Base-by-base conservation (phyloP, 129 eudicot species). In the Cynara cardunculus region DNA sequence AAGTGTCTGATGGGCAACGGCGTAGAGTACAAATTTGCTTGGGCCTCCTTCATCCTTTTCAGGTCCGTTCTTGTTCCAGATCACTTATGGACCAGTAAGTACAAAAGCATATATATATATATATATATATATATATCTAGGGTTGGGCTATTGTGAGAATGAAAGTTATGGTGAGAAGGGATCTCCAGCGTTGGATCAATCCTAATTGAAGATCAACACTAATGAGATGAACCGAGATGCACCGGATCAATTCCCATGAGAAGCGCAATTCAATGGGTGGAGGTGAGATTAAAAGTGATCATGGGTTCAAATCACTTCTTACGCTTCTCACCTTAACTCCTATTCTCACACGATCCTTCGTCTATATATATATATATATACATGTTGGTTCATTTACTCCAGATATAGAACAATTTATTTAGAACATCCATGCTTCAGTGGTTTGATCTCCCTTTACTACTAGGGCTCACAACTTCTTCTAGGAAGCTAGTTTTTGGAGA, bases 1-100 rank as follows among this genome's bases (percentile, higher is more conserved):
- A 95, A 89, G 99, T 95, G 44, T 95, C 97, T 73, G 99, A 95
- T 88, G 99, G 99, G 35, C 99, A 95, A 88, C 78, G 99, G 13
- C 92, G 99, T 44, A 83, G 99, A 87, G 99, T 95, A 35, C 99
- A 95, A 87, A 95, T 95, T 73, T 95, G 99, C 84, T 71, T 95
- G 92, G 99, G 99, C 73, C 99, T 95, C 49, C 99, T 95, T 46
- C 96, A 95, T 84, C 99, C 99, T 71, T 95, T 89, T 71, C 90
- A 95, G 97, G 99, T 92, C 72, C 13, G 69, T 62, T 76, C 78
- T 22, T 30, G 18, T 32, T 75, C 21, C 39, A 28, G 18, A 22
- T 49, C 35, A 71, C 73, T 49, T 62, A 7, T 67, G 21, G 31
- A 37, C 26, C 65, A 39, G 34, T 25, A 39, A 39, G 25, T 56